Conservation (phyloP, 2,329 filamentous ascomycete genomes). For the Penicillium sp. region DNA sequence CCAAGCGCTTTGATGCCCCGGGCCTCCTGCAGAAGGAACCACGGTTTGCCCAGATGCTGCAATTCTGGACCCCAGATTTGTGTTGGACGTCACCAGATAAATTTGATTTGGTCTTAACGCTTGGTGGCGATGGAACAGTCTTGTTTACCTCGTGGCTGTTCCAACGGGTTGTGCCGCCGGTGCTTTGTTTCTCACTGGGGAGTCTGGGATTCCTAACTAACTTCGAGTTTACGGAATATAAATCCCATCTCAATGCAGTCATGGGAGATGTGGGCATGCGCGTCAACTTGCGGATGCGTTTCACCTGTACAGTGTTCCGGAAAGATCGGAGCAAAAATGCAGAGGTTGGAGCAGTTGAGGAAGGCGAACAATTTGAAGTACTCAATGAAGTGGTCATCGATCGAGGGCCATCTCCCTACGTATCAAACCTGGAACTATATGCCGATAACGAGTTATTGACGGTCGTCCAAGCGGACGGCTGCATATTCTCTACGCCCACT, state of each 20-base stretch:
- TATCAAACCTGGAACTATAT: conserved; percentile 94
- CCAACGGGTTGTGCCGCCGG: conserved; percentile 89
- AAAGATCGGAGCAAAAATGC: conserved; percentile 52
- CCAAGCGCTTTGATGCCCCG: conserved; percentile 80
- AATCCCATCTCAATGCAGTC: conserved; percentile 78
- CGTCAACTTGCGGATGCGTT: conserved; percentile 96
- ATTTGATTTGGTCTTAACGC: conserved; percentile 90
- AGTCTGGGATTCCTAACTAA: conserved; percentile 95
- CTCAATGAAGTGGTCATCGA: conserved; percentile 98
- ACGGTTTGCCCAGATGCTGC: conserved; percentile 78
- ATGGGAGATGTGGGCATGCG: conserved; percentile 97
- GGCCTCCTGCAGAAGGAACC: conserved; percentile 72
- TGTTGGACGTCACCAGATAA: conserved; percentile 93
- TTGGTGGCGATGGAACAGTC: conserved; percentile 95
- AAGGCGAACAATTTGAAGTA: conserved; percentile 95
- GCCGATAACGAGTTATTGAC: conserved; percentile 94
- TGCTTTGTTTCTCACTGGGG: conserved; percentile 86
- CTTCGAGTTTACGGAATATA: conserved; percentile 91
- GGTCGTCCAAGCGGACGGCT: conserved; percentile 93
- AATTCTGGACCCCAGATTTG: conserved; percentile 94
- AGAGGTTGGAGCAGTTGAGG: conserved; percentile 65
- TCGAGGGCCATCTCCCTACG: conserved; percentile 91
- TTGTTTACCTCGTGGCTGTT: conserved; percentile 96
- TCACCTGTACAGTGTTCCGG: conserved; percentile 95
- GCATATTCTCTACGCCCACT: conserved; percentile 96